These are phyloP conservation scores for Diplodia seriata DNA, from an alignment of 2,329 filamentous ascomycete species.

Conservation along the genomic window DNA sequence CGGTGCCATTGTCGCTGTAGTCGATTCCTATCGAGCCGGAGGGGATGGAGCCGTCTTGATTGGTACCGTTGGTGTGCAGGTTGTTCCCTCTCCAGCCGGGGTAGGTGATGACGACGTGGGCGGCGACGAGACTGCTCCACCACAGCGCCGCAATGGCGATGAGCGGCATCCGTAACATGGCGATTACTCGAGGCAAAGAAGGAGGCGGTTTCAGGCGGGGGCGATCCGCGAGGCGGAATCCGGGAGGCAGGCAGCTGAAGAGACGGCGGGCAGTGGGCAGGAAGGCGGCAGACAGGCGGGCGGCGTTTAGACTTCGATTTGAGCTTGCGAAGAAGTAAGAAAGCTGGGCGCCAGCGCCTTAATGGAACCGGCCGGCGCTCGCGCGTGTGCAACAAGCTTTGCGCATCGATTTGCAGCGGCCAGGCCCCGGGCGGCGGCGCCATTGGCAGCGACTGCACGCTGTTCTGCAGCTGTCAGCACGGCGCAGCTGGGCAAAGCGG, in stretches of 20 bases:
- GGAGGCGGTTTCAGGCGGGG: constrained; percentile 14
- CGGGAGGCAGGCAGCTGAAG: constrained; percentile 17
- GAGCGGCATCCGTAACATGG: constrained; percentile 20
- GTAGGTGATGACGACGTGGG: constrained; percentile 86
- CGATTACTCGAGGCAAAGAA: neutral
- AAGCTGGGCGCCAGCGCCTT: constrained; percentile 32
- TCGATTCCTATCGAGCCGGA: constrained; percentile 55
- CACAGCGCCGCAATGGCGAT: constrained; percentile 26
- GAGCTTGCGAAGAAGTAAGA: constrained; percentile 26
- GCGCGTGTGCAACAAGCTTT: constrained; percentile 29
- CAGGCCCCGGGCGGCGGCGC: constrained; percentile 22
- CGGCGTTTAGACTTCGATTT: constrained; percentile 26
- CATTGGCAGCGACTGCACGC: constrained; percentile 23
- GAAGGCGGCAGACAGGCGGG: neutral
- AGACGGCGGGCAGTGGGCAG: neutral
- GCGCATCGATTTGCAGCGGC: constrained; percentile 31
- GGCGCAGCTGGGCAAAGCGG: constrained; percentile 27
- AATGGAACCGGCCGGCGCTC: constrained; percentile 22
- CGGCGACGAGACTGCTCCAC: constrained; percentile 57
- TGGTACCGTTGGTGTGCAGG: constrained; percentile 74
- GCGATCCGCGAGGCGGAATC: constrained; percentile 14
- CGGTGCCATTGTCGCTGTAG: constrained; percentile 47
- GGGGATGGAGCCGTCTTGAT: constrained; percentile 49
- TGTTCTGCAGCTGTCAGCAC: constrained; percentile 32
- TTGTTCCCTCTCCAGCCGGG: constrained; percentile 89